Base-by-base conservation (phyloP, 1,284 basidiomycete genomes). In the Puccinia horiana region DNA sequence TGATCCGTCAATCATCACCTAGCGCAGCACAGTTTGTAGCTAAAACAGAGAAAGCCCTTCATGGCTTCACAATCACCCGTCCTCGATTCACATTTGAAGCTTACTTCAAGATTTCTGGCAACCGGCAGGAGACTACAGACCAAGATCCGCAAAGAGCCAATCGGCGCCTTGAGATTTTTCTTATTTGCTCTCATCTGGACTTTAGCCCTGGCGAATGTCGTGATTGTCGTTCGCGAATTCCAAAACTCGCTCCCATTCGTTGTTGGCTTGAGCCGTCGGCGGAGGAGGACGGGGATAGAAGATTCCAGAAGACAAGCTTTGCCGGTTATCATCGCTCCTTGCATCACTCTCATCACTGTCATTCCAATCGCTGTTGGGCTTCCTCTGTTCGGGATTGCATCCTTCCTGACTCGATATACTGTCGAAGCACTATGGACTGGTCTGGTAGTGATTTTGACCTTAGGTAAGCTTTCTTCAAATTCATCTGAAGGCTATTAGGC, bases 281-380 rank as follows among this genome's bases (percentile, higher is more conserved):
- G n/a, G 67, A 20, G 40, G 8, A 32, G 67, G 40, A 44, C 44
- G 1, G 67, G 67, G n/a, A 70, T 70, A 12, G 67, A 70, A 49
- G 67, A 70, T 70, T 70, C 67, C 1, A 42, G 67, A 8, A 42
- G 67, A 47, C 67, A 70, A 37, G 37, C 67, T n/a, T 70, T 70
- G n/a, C 67, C 67, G 2, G 42, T 70, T 18, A 29, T 70, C 11
- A 37, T 70, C 23, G 67, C 67, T 44, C 44, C 67, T 44, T 70
- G 40, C 9, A 47, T 70, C 67, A 49, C 26, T 16, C 37, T 70
- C 40, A 49, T 70, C 37, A 44, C n/a, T 29, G 9, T 47, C 67
- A 70, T 70, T 23, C 67, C 67, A 26, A 20, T 70, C 37, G 44
- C 67, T 9, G 42, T 70, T 14, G 67, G 67, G 14, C 67, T 70